A percentile compares a stretch with the other conserved stretches of the same genome.
Evolutionary conservation across 2,329 filamentous ascomycete species (phyloP).

Genomic region (Alternaria sp.): DNA sequence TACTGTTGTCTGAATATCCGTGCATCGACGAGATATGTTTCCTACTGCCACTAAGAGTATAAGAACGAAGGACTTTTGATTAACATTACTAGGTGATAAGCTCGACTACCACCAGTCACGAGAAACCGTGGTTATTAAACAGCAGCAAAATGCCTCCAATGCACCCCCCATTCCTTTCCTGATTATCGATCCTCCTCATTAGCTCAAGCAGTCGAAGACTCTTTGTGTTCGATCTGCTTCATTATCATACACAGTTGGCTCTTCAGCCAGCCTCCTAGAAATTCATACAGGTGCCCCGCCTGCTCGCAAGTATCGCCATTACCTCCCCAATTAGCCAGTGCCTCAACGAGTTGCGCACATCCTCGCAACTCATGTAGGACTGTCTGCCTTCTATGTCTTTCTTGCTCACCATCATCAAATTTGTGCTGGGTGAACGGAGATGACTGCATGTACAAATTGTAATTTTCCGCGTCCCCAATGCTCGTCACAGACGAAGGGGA

Average conservation of each 20-base stretch:
- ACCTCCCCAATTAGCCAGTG: slow-evolving; percentile 36
- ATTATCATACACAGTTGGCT: slow-evolving; percentile 39
- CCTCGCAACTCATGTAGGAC: slow-evolving; percentile 39
- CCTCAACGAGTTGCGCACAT: slow-evolving; percentile 37
- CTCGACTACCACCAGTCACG: background rate
- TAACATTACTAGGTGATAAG: background rate
- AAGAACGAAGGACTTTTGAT: background rate
- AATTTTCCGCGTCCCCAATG: slow-evolving; percentile 17
- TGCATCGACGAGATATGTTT: background rate
- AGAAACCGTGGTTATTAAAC: background rate
- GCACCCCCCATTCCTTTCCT: too few relatives aligned
- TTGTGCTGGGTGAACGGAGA: slow-evolving; percentile 36
- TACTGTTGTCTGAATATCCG: background rate
- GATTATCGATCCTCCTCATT: background rate
- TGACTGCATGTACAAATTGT: slow-evolving; percentile 32
- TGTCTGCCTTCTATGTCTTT: slow-evolving; percentile 31
- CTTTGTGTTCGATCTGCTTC: slow-evolving; percentile 27
- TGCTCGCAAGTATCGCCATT: slow-evolving; percentile 25
- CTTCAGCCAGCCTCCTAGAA: slow-evolving; percentile 43
- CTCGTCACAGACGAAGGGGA: slow-evolving; percentile 12
- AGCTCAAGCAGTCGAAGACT: background rate
- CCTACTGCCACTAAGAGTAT: too few relatives aligned
- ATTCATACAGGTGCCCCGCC: slow-evolving; percentile 39
- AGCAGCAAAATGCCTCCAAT: background rate
- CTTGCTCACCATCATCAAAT: slow-evolving; percentile 37